Evolutionary conservation across 768 basidiomycete genomes (phyloP), one percentile per base, ranked within the genome.

Genomic region (Xerocomus spinulosus): DNA sequence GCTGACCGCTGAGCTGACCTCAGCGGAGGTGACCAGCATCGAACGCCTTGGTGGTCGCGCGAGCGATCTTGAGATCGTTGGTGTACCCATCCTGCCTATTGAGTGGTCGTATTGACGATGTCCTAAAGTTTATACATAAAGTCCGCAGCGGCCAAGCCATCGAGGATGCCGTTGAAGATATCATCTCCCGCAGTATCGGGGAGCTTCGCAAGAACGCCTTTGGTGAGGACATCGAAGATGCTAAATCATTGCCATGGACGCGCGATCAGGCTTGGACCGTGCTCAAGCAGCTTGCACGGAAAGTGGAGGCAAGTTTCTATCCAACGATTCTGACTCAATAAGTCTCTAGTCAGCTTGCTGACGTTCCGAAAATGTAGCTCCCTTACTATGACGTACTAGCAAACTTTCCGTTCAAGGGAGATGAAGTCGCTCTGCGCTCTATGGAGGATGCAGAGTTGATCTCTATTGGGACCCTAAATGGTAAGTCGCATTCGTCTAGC

Each of bases 371-470:
- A 14, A 1, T 20, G 9, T 17, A 92, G 90, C 68, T 91, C 9
- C 75, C 88, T 9, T 97, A 97, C 63, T 80, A 92, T 46, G 82
- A 91, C 18, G 72, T 89, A 4, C 69, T 98, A 44, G 68, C 87
- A 42, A 85, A 90, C 42, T 85, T 85, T 61, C 91, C 89, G 0
- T 96, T 94, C 80, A 93, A 92, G 62, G 90, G 87, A n/a, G 84
- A 93, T 54, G 93, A 95, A 60, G 70, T 73, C 15, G 74, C 89
- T 2, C 61, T 98, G 46, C 77, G 90, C 51, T 80, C 76, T 24
- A 84, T 98, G 81, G 95, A 97, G 62, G 85, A 90, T 51, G 83
- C 85, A 5, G 94, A 91, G 69, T 66, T 98, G 42, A 90, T 99
- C 51, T 73, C 83, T 1, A 85, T 99, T 38, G 77, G 76, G 7